A percentile compares a stretch with the other conserved stretches of the same genome.
phyloP scores from a whole-genome alignment of 805 yeast species.

The Candida khao-thaluensis region DNA sequence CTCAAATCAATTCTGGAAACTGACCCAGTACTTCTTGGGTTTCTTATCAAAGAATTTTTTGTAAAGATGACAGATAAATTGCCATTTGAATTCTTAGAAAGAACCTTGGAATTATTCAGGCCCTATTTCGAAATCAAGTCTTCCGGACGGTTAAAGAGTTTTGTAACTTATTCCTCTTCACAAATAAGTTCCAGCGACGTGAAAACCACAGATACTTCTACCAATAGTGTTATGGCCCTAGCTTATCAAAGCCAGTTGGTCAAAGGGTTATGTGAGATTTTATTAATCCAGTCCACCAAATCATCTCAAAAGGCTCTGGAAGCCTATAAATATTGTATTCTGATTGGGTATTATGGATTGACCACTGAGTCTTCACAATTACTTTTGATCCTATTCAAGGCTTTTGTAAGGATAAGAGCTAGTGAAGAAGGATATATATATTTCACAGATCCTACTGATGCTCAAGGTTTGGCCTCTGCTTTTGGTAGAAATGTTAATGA shows the following conservation, averaged over 20 bases:
- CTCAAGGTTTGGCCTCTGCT: constrained; percentile 64
- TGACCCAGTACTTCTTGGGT: constrained; percentile 32
- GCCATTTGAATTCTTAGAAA: constrained; percentile 7
- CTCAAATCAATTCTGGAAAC: constrained; percentile 25
- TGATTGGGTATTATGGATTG: constrained; percentile 37
- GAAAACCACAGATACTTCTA: background rate
- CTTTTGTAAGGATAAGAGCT: constrained; percentile 54
- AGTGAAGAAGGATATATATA: constrained; percentile 46
- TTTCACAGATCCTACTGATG: constrained; percentile 54
- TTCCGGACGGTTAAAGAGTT: constrained; percentile 24
- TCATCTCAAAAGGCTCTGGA: constrained; percentile 27
- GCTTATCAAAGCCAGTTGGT: constrained; percentile 20
- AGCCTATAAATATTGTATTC: constrained; percentile 31
- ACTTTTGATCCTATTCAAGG: constrained; percentile 49
- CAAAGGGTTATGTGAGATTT: constrained; percentile 24
- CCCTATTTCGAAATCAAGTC: constrained; percentile 15
- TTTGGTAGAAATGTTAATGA: constrained; percentile 49
- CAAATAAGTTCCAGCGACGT: constrained; percentile 17
- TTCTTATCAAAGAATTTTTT: constrained; percentile 26
- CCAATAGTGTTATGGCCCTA: constrained; percentile 9
- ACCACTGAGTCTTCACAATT: constrained; percentile 31
- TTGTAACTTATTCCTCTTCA: constrained; percentile 25
- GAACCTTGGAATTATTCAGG: constrained; percentile 11
- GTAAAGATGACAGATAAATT: constrained; percentile 14
- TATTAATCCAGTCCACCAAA: constrained; percentile 23